phyloP scores from a whole-genome alignment of 352 stramenopile genomes.

The Thraustochytrium aureum region DNA sequence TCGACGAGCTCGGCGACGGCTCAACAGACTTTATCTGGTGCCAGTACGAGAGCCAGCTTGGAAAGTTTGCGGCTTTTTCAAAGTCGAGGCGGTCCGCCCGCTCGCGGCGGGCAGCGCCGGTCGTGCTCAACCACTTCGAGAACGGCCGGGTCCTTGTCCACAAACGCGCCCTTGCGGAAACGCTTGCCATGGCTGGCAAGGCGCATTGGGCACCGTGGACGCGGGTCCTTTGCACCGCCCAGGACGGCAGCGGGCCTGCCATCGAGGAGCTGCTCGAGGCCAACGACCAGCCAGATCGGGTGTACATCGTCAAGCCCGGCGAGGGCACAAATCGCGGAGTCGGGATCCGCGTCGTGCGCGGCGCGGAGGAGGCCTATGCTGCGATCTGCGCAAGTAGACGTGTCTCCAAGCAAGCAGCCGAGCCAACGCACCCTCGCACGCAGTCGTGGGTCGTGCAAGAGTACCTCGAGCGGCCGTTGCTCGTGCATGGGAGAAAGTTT shows the following conservation, averaged over 20 bases:
- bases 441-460: slow-evolving; percentile 65
- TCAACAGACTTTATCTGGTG: slow-evolving; percentile 40
- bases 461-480: slow-evolving; percentile 68
- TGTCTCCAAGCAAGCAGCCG: not conserved
- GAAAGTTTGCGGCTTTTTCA: not conserved
- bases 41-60: slow-evolving; percentile 32
- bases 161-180: slow-evolving; percentile 10
- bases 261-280: too few relatives aligned
- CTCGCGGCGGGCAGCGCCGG: not conserved
- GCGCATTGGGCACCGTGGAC: not conserved
- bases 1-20: not conserved
- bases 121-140: slow-evolving; percentile 42
- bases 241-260: too few relatives aligned
- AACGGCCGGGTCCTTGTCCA: not conserved
- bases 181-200: not conserved
- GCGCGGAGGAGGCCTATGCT: not conserved
- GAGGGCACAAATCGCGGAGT: slow-evolving; percentile 20
- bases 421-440: not conserved
- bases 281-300: slow-evolving; percentile 19
- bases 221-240: too few relatives aligned
- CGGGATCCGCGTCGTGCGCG: slow-evolving; percentile 11
- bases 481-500: slow-evolving; percentile 64
- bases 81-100: not conserved
- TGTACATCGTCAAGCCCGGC: slow-evolving; percentile 45
- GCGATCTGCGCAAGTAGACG: too few relatives aligned